Conservation (phyloP, 2,329 filamentous ascomycete species). For the Apiospora marii region DNA sequence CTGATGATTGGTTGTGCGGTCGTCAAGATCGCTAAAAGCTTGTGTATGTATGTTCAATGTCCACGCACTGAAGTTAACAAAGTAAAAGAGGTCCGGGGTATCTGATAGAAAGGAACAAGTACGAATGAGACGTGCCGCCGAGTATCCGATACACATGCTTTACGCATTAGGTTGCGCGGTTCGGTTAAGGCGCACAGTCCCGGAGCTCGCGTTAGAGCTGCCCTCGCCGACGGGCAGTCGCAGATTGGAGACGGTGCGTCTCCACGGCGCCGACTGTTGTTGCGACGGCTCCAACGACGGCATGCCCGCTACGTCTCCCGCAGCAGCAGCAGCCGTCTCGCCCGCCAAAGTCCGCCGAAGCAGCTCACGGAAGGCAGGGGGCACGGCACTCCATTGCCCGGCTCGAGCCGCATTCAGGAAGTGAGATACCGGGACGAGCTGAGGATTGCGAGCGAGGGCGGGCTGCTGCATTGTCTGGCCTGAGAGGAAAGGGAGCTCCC, state of each 20-base stretch:
- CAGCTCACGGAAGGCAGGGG: conserved; percentile 61
- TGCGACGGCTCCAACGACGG: neutral
- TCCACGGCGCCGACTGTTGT: conserved; percentile 25
- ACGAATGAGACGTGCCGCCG: neutral
- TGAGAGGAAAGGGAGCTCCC: conserved; percentile 58
- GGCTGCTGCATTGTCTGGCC: conserved; percentile 50
- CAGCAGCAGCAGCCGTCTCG: conserved; percentile 35
- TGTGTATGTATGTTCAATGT: neutral
- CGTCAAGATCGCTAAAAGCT: conserved; percentile 1
- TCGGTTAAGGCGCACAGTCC: conserved; percentile 39
- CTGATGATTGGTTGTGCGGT: neutral
- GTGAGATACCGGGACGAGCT: conserved; percentile 45
- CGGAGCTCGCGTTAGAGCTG: conserved; percentile 28
- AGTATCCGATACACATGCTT: conserved; percentile 27
- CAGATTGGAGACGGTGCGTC: conserved; percentile 42
- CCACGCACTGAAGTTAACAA: neutral
- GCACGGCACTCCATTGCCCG: conserved; percentile 65
- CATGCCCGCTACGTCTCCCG: conserved; percentile 24
- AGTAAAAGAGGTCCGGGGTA: neutral
- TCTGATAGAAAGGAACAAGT: conserved; percentile 9
- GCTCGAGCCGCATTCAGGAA: conserved; percentile 63
- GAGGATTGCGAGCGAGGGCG: conserved; percentile 38
- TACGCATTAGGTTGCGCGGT: conserved; percentile 45
- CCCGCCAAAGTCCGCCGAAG: conserved; percentile 56
- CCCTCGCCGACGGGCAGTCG: conserved; percentile 51